Evolutionary conservation across 371 early-diverging fungal species (phyloP).

Genomic region (Amoeboradix gromovi): DNA sequence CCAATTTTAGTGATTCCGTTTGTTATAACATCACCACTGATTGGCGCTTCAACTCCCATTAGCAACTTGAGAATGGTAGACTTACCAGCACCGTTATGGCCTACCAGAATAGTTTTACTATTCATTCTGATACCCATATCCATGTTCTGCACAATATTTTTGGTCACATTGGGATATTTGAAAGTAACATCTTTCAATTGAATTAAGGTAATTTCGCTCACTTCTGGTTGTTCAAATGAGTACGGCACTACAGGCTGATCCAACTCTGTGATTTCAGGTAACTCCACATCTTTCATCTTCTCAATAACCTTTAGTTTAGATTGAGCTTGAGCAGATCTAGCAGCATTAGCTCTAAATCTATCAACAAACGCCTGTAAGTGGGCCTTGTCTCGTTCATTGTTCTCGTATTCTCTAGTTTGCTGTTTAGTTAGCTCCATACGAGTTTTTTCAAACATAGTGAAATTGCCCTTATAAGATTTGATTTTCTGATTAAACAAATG

Average conservation of each 20-base stretch:
- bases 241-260: too few species aligned
- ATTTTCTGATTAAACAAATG: constrained; percentile 6
- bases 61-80: constrained; percentile 76
- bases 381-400: constrained; percentile 4
- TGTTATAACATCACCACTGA: constrained; percentile 56
- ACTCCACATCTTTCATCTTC: too few species aligned
- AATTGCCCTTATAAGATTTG: constrained; percentile 8
- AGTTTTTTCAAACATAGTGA: too few species aligned
- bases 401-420: not conserved
- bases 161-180: too few species aligned
- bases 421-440: constrained; percentile 6
- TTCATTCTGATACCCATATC: constrained; percentile 85
- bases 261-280: too few species aligned
- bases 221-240: too few species aligned
- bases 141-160: too few species aligned
- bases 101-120: constrained; percentile 36
- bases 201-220: too few species aligned
- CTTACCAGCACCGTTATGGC: constrained; percentile 28
- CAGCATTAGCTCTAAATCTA: constrained; percentile 94
- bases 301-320: constrained; percentile 89
- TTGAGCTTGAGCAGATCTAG: constrained; percentile 89
- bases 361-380: constrained; percentile 81
- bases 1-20: constrained; percentile 72
- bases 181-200: too few species aligned
- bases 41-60: constrained; percentile 28